Evolutionary conservation across 805 yeast genomes (phyloP), one percentile per base, ranked within the genome.

Genomic region (Lipomyces lipofer): DNA sequence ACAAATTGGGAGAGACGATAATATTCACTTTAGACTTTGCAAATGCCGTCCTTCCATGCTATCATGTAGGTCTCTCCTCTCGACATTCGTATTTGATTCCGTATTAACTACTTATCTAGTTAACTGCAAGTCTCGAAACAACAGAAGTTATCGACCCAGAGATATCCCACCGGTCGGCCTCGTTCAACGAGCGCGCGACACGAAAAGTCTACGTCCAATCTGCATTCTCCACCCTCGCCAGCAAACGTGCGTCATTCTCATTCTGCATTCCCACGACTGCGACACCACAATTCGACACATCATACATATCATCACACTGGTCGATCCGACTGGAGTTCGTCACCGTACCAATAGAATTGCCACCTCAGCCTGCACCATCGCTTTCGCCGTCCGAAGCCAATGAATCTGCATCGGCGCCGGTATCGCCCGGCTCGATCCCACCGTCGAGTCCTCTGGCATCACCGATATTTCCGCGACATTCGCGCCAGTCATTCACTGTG

Each of bases 41-140:
- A 5, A 59, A 67, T 10, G 67, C 72, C 1, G 58, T 52, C 2
- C 30, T 64, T 4, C 51, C 58, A 4, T 72, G 75, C 49, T 63
- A 69, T 42, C 77, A 73, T 52, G 68, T n/a, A n/a, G n/a, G n/a
- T n/a, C n/a, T n/a, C n/a, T n/a, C n/a, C n/a, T n/a, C n/a, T n/a
- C n/a, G n/a, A n/a, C n/a, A n/a, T n/a, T n/a, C n/a, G n/a, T n/a
- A n/a, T n/a, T n/a, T n/a, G n/a, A n/a, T n/a, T n/a, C n/a, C n/a
- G n/a, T n/a, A n/a, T n/a, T n/a, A n/a, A n/a, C n/a, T n/a, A n/a
- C n/a, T n/a, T n/a, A n/a, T n/a, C n/a, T n/a, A n/a, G n/a, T n/a
- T 79, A 2, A 74, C 72, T 1, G 75, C 71, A 2, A 66, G 63
- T 22, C 58, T 73, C 13, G 77, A 74, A 53, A 71, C 74, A 4